These are phyloP conservation scores for Sporothrix mexicana DNA, from an alignment of 2,329 filamentous ascomycete species.

Conservation along the genomic window DNA sequence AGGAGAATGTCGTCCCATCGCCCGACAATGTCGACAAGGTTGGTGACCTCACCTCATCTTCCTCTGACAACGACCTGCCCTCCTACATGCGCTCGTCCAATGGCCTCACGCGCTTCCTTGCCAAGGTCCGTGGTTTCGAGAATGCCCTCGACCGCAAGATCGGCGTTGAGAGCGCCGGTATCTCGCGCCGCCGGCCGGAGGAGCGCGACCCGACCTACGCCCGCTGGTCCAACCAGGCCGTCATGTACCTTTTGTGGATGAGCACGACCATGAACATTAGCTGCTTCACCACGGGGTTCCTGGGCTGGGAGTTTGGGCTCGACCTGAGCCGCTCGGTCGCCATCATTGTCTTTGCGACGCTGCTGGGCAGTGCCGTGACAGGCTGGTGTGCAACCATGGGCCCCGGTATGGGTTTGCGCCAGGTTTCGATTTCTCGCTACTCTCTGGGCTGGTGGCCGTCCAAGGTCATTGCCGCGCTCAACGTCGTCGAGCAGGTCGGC, in stretches of 20 bases:
- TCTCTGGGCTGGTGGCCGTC: slow-evolving; percentile 58
- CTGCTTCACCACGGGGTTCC: slow-evolving; percentile 58
- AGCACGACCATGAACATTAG: slow-evolving; percentile 57
- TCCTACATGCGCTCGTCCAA: slow-evolving; percentile 34
- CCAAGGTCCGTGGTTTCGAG: slow-evolving; percentile 50
- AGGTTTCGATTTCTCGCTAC: slow-evolving; percentile 57
- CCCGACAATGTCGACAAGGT: slow-evolving; percentile 13
- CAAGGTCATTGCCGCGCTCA: slow-evolving; percentile 57
- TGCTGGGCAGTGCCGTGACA: slow-evolving; percentile 51
- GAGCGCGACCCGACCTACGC: slow-evolving; percentile 48
- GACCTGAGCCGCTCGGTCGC: slow-evolving; percentile 52
- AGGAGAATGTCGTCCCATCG: slow-evolving; percentile 26
- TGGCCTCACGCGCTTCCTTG: slow-evolving; percentile 43
- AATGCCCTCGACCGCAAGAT: slow-evolving; percentile 52
- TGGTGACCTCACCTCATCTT: background rate
- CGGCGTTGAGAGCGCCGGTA: slow-evolving; percentile 56
- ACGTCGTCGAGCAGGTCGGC: slow-evolving; percentile 56
- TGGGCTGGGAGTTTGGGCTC: slow-evolving; percentile 57
- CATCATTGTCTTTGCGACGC: slow-evolving; percentile 54
- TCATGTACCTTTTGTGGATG: slow-evolving; percentile 60
- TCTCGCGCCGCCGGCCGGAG: slow-evolving; percentile 53
- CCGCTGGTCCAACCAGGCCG: slow-evolving; percentile 50
- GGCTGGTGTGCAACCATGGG: slow-evolving; percentile 59
- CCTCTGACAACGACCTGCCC: slow-evolving; percentile 31
- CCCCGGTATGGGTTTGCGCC: slow-evolving; percentile 56